Conservation (phyloP, 2,329 filamentous ascomycete genomes). For the Seiridium cupressi region DNA sequence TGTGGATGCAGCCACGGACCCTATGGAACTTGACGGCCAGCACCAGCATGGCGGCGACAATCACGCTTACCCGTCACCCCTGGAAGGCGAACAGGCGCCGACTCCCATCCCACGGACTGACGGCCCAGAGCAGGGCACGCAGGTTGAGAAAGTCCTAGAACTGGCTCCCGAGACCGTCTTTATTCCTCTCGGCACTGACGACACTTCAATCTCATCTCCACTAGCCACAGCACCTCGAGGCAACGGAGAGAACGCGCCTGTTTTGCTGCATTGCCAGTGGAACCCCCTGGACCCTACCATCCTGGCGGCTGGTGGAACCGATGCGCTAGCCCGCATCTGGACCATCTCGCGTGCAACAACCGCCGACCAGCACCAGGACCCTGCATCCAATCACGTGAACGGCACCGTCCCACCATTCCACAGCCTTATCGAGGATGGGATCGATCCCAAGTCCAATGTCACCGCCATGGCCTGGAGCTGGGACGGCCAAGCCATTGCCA, state of each 20-base stretch:
- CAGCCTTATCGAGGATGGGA: conserved; percentile 52
- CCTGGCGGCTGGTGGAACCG: conserved; percentile 67
- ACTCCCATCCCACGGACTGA: conserved; percentile 55
- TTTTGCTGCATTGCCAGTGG: conserved; percentile 68
- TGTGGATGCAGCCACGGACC: conserved; percentile 49
- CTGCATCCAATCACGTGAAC: conserved; percentile 46
- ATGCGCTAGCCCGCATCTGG: conserved; percentile 70
- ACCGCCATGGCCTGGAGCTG: conserved; percentile 61
- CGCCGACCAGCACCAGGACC: conserved; percentile 37
- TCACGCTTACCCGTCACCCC: conserved; percentile 65
- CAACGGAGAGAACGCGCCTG: conserved; percentile 51
- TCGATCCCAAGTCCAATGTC: conserved; percentile 50
- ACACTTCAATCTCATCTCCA: conserved; percentile 35
- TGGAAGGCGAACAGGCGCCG: conserved; percentile 54
- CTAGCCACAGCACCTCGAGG: conserved; percentile 29
- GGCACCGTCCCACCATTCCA: conserved; percentile 37
- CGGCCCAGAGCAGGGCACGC: conserved; percentile 62
- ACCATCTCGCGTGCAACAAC: conserved; percentile 56
- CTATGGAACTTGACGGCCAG: conserved; percentile 59
- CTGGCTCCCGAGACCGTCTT: conserved; percentile 59
- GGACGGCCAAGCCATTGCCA: conserved; percentile 53
- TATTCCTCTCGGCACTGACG: conserved; percentile 48
- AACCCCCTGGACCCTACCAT: conserved; percentile 63
- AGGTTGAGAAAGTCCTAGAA: conserved; percentile 63
- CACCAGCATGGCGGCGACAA: conserved; percentile 42